phyloP scores from a whole-genome alignment of 306 rosid genomes.

The Inga laurina region DNA sequence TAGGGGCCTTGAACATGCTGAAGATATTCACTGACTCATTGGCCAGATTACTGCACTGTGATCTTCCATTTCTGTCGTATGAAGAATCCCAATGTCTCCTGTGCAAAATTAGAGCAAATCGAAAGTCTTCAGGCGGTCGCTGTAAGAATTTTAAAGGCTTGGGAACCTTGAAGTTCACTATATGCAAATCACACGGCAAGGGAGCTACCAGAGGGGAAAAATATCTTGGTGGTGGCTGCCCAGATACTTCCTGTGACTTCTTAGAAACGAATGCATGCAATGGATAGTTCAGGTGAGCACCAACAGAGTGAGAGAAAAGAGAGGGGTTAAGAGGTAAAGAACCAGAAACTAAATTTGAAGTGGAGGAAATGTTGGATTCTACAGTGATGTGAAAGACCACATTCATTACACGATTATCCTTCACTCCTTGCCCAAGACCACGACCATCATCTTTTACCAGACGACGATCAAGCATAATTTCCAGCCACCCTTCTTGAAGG shows the following conservation, averaged over 20 bases:
- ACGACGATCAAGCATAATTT: conserved; percentile 97
- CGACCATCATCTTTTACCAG: conserved; percentile 85
- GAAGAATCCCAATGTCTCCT: conserved; percentile 85
- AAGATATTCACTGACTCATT: conserved; percentile 70
- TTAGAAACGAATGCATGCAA: conserved; percentile 77
- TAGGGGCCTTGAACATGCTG: conserved; percentile 59
- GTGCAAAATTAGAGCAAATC: conserved; percentile 71
- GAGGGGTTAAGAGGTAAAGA: conserved; percentile 69
- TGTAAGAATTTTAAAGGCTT: conserved; percentile 70
- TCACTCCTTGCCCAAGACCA: conserved; percentile 95
- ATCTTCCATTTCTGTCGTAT: conserved; percentile 75
- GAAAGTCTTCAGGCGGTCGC: conserved; percentile 53
- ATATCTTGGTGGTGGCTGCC: conserved; percentile 60
- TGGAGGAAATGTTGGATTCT: conserved; percentile 69
- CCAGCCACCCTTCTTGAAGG: conserved; percentile 90
- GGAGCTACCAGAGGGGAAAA: conserved; percentile 79
- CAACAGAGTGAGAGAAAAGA: conserved; percentile 76
- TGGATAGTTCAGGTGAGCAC: conserved; percentile 87
- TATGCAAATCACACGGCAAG: conserved; percentile 89
- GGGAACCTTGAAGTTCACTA: conserved; percentile 93
- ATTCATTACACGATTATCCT: conserved; percentile 83
- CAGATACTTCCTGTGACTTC: conserved; percentile 65
- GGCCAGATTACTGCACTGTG: conserved; percentile 66
- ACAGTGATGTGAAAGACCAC: conserved; percentile 77
- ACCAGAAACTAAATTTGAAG: conserved; percentile 52